Conservation (phyloP, 306 rosid species). For the Vigna nakashimae region DNA sequence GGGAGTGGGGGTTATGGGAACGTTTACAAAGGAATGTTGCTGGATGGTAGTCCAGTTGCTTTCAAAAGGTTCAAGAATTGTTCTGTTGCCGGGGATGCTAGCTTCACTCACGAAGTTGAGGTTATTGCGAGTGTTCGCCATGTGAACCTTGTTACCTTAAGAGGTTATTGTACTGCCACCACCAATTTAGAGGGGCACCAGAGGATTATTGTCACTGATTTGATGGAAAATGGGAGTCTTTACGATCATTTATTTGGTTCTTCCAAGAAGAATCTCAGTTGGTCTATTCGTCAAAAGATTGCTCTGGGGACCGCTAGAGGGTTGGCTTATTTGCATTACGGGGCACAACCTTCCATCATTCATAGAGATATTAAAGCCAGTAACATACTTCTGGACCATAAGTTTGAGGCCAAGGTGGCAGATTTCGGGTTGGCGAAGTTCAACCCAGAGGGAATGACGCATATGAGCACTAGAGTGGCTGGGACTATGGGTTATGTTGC, state of each 20-base stretch:
- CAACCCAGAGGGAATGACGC: slow-evolving; percentile 90
- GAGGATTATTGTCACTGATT: slow-evolving; percentile 91
- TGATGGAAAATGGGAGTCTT: slow-evolving; percentile 92
- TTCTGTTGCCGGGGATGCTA: slow-evolving; percentile 81
- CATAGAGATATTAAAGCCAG: slow-evolving; percentile 95
- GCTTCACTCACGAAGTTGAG: slow-evolving; percentile 84
- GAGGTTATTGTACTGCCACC: slow-evolving; percentile 90
- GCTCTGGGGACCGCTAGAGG: slow-evolving; percentile 93
- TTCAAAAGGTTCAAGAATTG: slow-evolving; percentile 96
- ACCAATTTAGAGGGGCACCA: slow-evolving; percentile 89
- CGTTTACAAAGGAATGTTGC: slow-evolving; percentile 76
- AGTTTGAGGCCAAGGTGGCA: slow-evolving; percentile 85
- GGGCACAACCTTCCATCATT: slow-evolving; percentile 91
- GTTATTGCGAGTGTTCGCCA: slow-evolving; percentile 95
- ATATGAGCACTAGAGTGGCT: slow-evolving; percentile 94
- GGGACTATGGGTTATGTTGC: slow-evolving; percentile 99
- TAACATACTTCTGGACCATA: slow-evolving; percentile 87
- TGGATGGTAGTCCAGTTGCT: slow-evolving; percentile 83
- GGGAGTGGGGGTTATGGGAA: slow-evolving; percentile 98
- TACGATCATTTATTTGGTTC: slow-evolving; percentile 87
- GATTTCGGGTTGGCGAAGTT: slow-evolving; percentile 96
- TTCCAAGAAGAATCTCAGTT: slow-evolving; percentile 61
- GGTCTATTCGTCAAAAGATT: slow-evolving; percentile 81
- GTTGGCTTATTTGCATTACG: slow-evolving; percentile 89
- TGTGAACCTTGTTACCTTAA: slow-evolving; percentile 81